Evolutionary conservation across 108 stramenopile species (phyloP).

Genomic region (Pseudonitzschia multistriata): DNA sequence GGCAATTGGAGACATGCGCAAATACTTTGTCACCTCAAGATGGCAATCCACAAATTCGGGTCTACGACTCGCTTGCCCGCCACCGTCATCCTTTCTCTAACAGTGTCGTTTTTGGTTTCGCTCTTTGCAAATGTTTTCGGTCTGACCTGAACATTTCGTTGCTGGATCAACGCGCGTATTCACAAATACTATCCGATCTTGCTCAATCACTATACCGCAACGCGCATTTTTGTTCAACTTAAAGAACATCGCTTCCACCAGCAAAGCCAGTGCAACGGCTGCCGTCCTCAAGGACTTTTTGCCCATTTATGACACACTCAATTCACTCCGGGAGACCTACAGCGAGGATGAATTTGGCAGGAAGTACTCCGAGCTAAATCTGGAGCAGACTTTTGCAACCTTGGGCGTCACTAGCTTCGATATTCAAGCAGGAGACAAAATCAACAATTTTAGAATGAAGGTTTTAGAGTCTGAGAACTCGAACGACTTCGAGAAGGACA

Average conservation of each 20-base stretch:
- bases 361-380: conserved; percentile 50
- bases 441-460: conserved; percentile 44
- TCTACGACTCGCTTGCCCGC: no score
- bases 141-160: neutral
- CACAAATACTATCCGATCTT: neutral
- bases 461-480: conserved; percentile 54
- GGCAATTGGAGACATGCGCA: no score
- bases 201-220: neutral
- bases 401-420: conserved; percentile 60
- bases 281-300: conserved; percentile 54
- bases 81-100: no score
- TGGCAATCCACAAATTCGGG: no score
- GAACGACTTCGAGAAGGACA: conserved; percentile 51
- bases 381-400: conserved; percentile 46
- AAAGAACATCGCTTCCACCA: conserved; percentile 46
- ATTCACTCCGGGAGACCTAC: conserved; percentile 45
- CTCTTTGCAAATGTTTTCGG: neutral
- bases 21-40: no score
- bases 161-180: no score
- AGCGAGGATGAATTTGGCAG: conserved; percentile 56
- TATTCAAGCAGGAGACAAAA: conserved; percentile 40
- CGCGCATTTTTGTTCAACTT: neutral
- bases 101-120: no score
- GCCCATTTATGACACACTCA: conserved; percentile 61
- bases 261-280: conserved; percentile 45